Percentiles rank a stretch among this genome's conserved stretches.
These are phyloP conservation scores for Paramecium biaurelia DNA, from an alignment of 73 alveolate genomes.

Conservation along the genomic window DNA sequence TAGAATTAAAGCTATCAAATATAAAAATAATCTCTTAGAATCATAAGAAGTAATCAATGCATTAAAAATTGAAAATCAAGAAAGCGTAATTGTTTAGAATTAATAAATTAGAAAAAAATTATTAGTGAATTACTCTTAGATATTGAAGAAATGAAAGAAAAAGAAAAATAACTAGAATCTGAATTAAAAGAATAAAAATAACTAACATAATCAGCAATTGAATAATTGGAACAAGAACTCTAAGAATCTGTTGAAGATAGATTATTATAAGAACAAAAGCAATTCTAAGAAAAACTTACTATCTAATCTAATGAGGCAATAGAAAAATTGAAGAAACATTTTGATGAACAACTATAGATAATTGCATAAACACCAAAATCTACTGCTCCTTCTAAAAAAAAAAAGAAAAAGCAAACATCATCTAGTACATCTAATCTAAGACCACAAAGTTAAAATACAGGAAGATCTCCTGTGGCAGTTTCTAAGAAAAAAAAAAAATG, in stretches of 20 bases:
- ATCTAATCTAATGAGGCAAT: not conserved
- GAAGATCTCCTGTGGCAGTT: not conserved
- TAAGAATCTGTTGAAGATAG: not conserved
- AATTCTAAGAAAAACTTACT: not conserved
- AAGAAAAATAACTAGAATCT: not conserved
- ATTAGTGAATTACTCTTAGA: not conserved
- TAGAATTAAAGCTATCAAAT: not conserved
- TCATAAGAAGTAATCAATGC: not conserved
- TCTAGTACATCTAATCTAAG: not conserved
- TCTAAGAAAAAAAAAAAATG: not conserved
- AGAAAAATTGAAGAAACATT: not conserved
- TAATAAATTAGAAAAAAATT: not conserved
- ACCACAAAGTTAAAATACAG: not conserved
- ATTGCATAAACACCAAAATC: not conserved
- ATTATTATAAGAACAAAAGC: not conserved
- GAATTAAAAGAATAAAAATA: not conserved
- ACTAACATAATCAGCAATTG: not conserved
- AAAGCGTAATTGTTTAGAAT: not conserved
- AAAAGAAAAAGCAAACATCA: not conserved
- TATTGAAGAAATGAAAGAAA: not conserved
- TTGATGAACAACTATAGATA: not conserved
- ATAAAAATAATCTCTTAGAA: not conserved
- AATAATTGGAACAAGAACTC: not conserved
- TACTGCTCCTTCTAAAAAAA: not conserved
- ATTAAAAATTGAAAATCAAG: not conserved